Evolutionary conservation across 139 green algal genomes (phyloP).

Genomic region (Zygnema cylindricum): DNA sequence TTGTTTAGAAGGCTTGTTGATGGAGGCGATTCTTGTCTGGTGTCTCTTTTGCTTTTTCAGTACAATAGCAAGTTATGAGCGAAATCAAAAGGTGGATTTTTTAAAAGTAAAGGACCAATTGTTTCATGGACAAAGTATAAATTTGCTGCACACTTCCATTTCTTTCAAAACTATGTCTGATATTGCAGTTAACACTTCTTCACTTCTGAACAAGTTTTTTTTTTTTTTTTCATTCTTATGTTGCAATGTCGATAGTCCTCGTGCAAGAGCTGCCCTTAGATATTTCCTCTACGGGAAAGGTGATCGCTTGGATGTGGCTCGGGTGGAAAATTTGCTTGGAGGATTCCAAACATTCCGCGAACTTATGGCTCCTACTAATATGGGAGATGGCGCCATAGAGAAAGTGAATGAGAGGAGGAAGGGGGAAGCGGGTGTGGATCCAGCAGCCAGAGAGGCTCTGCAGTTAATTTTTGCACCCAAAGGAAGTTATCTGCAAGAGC

Average conservation of each 20-base stretch:
- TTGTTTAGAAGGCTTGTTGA: too few species aligned
- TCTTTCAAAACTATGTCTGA: too few species aligned
- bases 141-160: too few species aligned
- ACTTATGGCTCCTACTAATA: slow-evolving; percentile 44
- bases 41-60: not conserved
- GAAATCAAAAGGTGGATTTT: too few species aligned
- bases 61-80: too few species aligned
- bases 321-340: slow-evolving; percentile 47
- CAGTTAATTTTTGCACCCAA: slow-evolving; percentile 43
- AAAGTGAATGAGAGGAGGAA: not conserved
- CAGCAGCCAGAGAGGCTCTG: slow-evolving; percentile 29
- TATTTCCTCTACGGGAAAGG: slow-evolving; percentile 63
- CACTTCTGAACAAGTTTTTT: too few species aligned
- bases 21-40: not conserved
- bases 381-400: not conserved
- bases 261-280: slow-evolving; percentile 54
- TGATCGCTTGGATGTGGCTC: slow-evolving; percentile 47
- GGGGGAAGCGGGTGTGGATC: slow-evolving; percentile 48
- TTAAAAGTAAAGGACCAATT: too few species aligned
- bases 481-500: slow-evolving; percentile 61
- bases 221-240: not conserved
- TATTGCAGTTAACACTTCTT: too few species aligned
- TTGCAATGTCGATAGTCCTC: slow-evolving; percentile 31
- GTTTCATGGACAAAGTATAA: too few species aligned
- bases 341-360: slow-evolving; percentile 57